Evolutionary conservation across 2,329 filamentous ascomycete species (phyloP), one percentile per base, ranked within the genome.

Genomic region (Pseudogymnoascus sp.): DNA sequence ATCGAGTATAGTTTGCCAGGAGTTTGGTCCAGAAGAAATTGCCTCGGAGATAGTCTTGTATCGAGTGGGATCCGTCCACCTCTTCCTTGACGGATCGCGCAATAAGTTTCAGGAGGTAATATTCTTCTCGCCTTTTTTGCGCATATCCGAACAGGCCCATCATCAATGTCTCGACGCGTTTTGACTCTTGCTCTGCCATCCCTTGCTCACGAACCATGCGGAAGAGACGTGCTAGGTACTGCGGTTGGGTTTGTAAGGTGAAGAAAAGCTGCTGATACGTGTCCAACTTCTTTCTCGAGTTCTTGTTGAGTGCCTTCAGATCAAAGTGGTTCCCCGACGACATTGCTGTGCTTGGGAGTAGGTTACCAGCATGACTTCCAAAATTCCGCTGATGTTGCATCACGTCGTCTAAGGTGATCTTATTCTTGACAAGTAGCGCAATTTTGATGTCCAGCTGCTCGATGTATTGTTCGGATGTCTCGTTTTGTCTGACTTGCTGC

Each of bases 401-500:
- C 28, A 99, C 95, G 77, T 99, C 96, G 72, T 99, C 95, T 3
- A 99, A 82, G 0, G 95, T 97, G 72, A 99, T 99, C 77, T 99
- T 99, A 84, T 99, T 99, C 82, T 97, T 97, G 71, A 99, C 95
- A 16, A 99, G 82, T 2, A 99, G 84, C 1, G 95, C 95, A 74
- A 99, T 99, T 79, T 99, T 99, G 81, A 99, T 96, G 73, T 99
- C 96, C 37, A 99, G 84, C 74, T 99, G 95, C 70, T 96, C 93
- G 69, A 99, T 96, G 73, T 99, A 99, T 74, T 97, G 92, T 77
- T 99, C 95, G 40, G 96, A 86, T 80, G 96, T 88, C 77, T 99
- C 95, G 72, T 99, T 99, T 70, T 97, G 93, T 59, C 93, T 89
- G 8, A 99, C 95, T 73, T 97, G 93, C 73, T 97, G 93, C 5